Base-by-base conservation (phyloP, 441 rosid genomes). In the Pelargonium myrrhifolium region DNA sequence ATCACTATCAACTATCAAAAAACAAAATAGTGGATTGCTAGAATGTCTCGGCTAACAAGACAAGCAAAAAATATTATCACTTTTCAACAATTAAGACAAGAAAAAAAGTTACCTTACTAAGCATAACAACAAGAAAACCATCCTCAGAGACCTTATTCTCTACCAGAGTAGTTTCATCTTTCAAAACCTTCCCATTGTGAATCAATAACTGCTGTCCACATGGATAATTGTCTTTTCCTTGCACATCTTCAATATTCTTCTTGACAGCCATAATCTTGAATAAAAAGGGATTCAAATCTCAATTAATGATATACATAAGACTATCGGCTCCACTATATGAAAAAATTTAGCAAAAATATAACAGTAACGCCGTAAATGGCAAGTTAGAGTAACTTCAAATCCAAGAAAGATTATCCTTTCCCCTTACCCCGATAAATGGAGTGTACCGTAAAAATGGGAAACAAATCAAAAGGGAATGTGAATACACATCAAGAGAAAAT, bases 121-220 rank as follows among this genome's bases (percentile, higher is more conserved):
- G 99, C 99, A 94, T 94, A 71, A 94, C 99, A 68, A 94, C 99
- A 28, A 94, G 92, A 76, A 94, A 94, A 26, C 98, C 99, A 78
- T 92, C 97, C 65, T 92, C 99, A 3, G 91, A 71, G 63, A 94
- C 98, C 64, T 92, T 88, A 53, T 87, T 94, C 51, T 89, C 93
- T 4, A 83, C 83, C 60, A 93, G 72, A 7, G 92, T 89, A 59
- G 97, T 93, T 77, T 93, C 99, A 65, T 93, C 99, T 78, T 94
- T 91, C 89, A 94, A 79, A 65, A 94, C 96, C 81, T 94, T 94
- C 35, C 99, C 99, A 75, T 93, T 91, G 70, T 93, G 97, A 82
- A 93, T 91, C 85, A 93, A 73, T 66, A 93, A 69, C 65, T 93
- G 99, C 65, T 89, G 96, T n/a, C 96, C 99, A 77, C 93, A 93